Evolutionary conservation across 352 stramenopile genomes (phyloP), one percentile per base, ranked within the genome.

Genomic region (Peronospora belbahrii): DNA sequence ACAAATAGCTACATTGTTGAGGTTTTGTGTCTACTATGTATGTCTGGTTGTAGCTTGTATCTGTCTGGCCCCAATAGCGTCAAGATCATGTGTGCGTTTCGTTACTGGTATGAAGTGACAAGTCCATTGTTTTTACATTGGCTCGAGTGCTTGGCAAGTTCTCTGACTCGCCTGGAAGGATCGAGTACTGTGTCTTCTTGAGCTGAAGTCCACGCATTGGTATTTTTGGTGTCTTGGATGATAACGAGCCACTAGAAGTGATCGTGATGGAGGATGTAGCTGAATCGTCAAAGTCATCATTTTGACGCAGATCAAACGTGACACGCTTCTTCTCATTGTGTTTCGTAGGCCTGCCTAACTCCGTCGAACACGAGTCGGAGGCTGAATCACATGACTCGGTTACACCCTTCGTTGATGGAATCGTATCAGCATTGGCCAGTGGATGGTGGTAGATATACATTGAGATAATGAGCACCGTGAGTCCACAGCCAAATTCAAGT

Each of bases 381-480:
- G n/a, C n/a, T n/a, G n/a, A n/a, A n/a, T n/a, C n/a, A n/a, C n/a
- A n/a, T n/a, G n/a, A n/a, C n/a, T n/a, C n/a, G n/a, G n/a, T n/a
- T n/a, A n/a, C n/a, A n/a, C n/a, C n/a, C n/a, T n/a, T 22, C 11
- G 33, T n/a, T 13, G 52, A 6, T 19, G 35, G 18, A 15, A 25
- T 36, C 27, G 27, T 37, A 37, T 50, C 42, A 13, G 14, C 20
- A 36, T 60, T 47, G 11, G 59, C 59, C 30, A 64, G 37, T 4
- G 59, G 59, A 56, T 88, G 74, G 63, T 94, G 82, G 53, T 94
- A 94, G 36, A 94, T 71, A 40, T 94, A 94, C 74, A 91, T 91
- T 43, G 82, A 91, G 40, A 91, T 81, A 46, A 91, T 58, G 11
- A 88, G 60, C 23, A 91, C 80, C 10, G 65, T 70, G 25, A 94